phyloP scores from a whole-genome alignment of 106 monocot species.

The Chionographis japonica region DNA sequence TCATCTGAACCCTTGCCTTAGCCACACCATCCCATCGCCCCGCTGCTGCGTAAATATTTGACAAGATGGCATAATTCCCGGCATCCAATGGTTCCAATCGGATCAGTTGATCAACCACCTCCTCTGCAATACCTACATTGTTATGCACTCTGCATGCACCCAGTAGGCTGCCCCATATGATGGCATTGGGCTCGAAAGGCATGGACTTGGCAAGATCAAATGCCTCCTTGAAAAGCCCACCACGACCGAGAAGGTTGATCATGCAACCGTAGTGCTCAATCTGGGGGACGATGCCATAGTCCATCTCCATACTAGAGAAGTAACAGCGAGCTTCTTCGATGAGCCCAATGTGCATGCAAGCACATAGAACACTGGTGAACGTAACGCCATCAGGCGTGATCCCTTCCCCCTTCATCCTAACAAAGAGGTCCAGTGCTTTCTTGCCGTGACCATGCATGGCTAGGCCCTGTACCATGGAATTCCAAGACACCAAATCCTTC shows the following conservation, averaged over 20 bases:
- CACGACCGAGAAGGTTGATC: conserved; percentile 70
- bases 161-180: conserved; percentile 77
- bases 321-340: conserved; percentile 46
- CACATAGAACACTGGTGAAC: conserved; percentile 61
- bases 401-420: conserved; percentile 48
- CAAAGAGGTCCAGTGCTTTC: conserved; percentile 56
- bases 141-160: conserved; percentile 63
- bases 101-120: conserved; percentile 39
- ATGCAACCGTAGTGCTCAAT: conserved; percentile 91
- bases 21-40: conserved; percentile 61
- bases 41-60: conserved; percentile 72
- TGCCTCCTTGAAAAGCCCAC: conserved; percentile 61
- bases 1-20: conserved; percentile 64
- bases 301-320: conserved; percentile 64
- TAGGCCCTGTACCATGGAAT: conserved; percentile 67
- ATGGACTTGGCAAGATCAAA: conserved; percentile 47
- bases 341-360: conserved; percentile 67
- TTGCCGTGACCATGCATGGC: conserved; percentile 67
- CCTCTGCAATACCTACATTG: conserved; percentile 68
- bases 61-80: conserved; percentile 65
- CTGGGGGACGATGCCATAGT: conserved; percentile 54
- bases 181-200: conserved; percentile 71
- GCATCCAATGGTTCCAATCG: conserved; percentile 41
- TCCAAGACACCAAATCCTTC: conserved; percentile 74
- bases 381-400: conserved; percentile 66